These are phyloP conservation scores for Globisporangium emineosum DNA, from an alignment of 352 stramenopile genomes.

Conservation along the genomic window DNA sequence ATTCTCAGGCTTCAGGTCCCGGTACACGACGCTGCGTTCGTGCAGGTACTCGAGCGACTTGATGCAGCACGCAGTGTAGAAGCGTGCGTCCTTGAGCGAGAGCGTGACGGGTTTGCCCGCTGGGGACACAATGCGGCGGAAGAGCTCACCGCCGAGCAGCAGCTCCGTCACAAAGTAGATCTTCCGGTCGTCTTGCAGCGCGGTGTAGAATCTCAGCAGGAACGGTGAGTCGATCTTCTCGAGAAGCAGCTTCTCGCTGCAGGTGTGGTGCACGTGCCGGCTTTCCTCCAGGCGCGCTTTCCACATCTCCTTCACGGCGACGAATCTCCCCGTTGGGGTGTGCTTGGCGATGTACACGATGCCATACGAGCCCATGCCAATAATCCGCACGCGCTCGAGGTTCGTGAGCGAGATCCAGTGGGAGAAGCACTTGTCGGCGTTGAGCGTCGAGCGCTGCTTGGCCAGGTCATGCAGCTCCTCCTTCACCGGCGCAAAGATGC, in stretches of 20 bases:
- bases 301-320: constrained; percentile 57
- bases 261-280: constrained; percentile 87
- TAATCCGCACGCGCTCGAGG: constrained; percentile 50
- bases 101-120: constrained; percentile 73
- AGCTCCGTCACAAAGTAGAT: constrained; percentile 94
- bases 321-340: constrained; percentile 32
- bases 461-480: constrained; percentile 30
- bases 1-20: constrained; percentile 88
- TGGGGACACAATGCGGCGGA: constrained; percentile 81
- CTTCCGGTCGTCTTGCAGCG: constrained; percentile 88
- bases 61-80: constrained; percentile 86
- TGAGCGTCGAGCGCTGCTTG: constrained; percentile 30
- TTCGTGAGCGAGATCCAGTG: constrained; percentile 50
- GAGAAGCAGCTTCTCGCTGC: constrained; percentile 86
- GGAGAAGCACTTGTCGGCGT: constrained; percentile 43
- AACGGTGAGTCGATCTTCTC: constrained; percentile 87
- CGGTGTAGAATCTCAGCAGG: constrained; percentile 89
- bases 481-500: constrained; percentile 37
- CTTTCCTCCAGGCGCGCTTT: constrained; percentile 80
- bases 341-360: constrained; percentile 52
- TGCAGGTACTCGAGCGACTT: constrained; percentile 89
- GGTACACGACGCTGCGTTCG: constrained; percentile 76
- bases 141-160: constrained; percentile 91
- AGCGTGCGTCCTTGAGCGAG: constrained; percentile 70
- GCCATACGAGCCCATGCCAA: constrained; percentile 55